Base-by-base conservation (phyloP, 1,284 basidiomycete species). In the Mycena sp. region DNA sequence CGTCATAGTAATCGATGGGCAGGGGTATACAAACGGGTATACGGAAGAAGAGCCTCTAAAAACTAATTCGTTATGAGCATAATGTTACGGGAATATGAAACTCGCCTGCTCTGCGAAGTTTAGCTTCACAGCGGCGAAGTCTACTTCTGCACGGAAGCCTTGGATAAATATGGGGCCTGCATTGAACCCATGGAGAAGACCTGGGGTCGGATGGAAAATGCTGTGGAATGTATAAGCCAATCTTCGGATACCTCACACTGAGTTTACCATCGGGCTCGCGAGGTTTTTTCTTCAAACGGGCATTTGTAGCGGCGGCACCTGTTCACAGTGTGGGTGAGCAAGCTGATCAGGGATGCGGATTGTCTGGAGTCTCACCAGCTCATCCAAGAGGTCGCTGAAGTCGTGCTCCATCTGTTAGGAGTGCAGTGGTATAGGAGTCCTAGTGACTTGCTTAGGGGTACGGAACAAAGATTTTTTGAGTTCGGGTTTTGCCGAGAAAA, bases 151-250 rank as follows among this genome's bases (percentile, higher is more conserved):
- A 9, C 51, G n/a, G 44, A 61, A 67, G 17, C 49, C 38, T 30
- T 67, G 26, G 21, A 41, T 53, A 28, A 64, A 67, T 6, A 63
- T 5, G 58, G 41, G 4, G 49, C 58, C 25, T 67, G 61, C 21
- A 46, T 51, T 2, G 65, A 64, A 16, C 65, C 65, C 61, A 67
- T 63, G 5, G 61, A 37, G 29, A 67, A 67, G n/a, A 6, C 6
- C 5, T 55, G 37, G 14, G 65, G 65, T 6, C 25, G 32, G 12
- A 67, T 35, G 11, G 4, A 21, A 19, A 67, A 67, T 7, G 58
- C 65, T 67, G 21, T 16, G 6, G 16, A 2, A 3, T 3, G 3
- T 59, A 28, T 62, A 51, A 45, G 17, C 17, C 19, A 16, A 2
- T 11, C 16, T 25, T 1, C 21, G 21, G 17, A 19, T 6, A 23